A percentile compares a stretch with the other conserved stretches of the same genome.
Evolutionary conservation across 306 rosid species (phyloP).

Genomic region (Corylus heterophylla): DNA sequence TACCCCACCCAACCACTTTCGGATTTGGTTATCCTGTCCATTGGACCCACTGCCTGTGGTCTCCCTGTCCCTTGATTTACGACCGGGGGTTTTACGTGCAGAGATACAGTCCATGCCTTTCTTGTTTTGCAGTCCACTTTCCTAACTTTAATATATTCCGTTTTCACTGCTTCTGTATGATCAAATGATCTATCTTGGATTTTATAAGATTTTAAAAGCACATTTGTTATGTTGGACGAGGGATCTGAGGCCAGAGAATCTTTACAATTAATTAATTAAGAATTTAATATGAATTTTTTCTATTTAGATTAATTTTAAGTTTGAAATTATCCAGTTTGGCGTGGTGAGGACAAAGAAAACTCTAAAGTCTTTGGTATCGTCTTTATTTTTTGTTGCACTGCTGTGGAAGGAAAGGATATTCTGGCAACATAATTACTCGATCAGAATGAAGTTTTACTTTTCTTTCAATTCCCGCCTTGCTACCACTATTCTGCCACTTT

Average conservation of each 20-base stretch:
- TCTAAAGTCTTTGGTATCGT: not conserved
- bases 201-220: too few relatives aligned
- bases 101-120: not conserved
- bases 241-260: too few relatives aligned
- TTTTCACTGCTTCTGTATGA: not conserved
- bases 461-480: constrained; percentile 6
- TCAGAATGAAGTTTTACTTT: constrained; percentile 26
- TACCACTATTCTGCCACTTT: constrained; percentile 21
- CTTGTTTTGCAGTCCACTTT: not conserved
- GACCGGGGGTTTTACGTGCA: not conserved
- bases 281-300: too few relatives aligned
- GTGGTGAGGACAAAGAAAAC: not conserved
- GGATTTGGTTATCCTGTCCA: not conserved
- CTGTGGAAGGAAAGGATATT: constrained; percentile 57
- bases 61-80: not conserved
- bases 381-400: not conserved
- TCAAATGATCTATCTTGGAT: too few relatives aligned
- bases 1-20: constrained; percentile 32
- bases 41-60: constrained; percentile 14
- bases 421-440: not conserved
- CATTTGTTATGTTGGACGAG: too few relatives aligned
- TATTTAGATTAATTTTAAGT: too few relatives aligned
- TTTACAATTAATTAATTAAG: too few relatives aligned
- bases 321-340: too few relatives aligned
- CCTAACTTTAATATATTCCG: too few relatives aligned